Base-by-base conservation (phyloP, 2,329 filamentous ascomycete species). In the Colletotrichum abscissum region DNA sequence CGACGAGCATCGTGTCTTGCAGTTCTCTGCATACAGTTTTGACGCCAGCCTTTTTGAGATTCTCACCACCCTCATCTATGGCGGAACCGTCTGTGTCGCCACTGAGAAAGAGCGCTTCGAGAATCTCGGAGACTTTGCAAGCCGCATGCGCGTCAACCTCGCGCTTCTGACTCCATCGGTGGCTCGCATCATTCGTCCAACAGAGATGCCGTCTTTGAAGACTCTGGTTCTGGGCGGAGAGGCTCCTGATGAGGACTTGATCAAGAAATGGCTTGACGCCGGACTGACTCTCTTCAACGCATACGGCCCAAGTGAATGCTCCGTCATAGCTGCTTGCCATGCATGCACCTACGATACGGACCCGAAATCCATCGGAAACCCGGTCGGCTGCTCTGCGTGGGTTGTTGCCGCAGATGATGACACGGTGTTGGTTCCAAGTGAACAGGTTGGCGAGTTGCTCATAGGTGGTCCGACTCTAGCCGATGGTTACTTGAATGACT, bases 401-500 rank as follows among this genome's bases (percentile, higher is more conserved):
- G 70, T 85, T 33, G 81, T 81, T 1, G 78, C 82, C 33, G 74
- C 76, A 2, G 69, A 75, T 4, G 72, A 82, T 54, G 77, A 78
- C 56, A 65, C 81, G 60, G 54, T 63, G 0, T 76, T 84, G 3
- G 46, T 78, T 0, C 80, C 80, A 1, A 72, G 81, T 2, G 83
- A 81, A 1, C 76, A 75, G 2, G 74, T 79, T 6, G 84, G 83
- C 5, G 84, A 85, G 68, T 71, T 85, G 5, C 57, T 83, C 2
- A 73, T 86, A 28, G 82, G 83, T 63, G 85, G 85, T 0, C 85
- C 86, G 3, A 81, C 84, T 5, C 79, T 90, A 16, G 87, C 84
- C 12, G 78, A 83, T 26, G 87, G 86, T 11, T 90, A 90, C 70
- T 79, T 88, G 16, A 83, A 86, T 55, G 83, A 88, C 22, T 76